Evolutionary conservation across 2,329 filamentous ascomycete species (phyloP), one percentile per base, ranked within the genome.

Genomic region (Cadophora gregata): DNA sequence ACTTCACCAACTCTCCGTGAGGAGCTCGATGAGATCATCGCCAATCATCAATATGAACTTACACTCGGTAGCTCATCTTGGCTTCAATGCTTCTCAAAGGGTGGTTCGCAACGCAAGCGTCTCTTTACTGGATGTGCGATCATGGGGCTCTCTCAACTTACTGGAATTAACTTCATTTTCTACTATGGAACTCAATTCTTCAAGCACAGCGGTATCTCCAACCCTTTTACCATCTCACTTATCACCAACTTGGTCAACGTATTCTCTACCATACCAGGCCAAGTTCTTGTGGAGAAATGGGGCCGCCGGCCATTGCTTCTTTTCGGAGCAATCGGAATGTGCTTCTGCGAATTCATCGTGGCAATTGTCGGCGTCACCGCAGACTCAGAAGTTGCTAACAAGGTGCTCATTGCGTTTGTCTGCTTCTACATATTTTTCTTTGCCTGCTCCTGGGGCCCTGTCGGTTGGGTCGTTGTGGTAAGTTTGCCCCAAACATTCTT

Each of bases 91-190:
- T 86, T 88, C 12, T 68, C 31, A 36, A 68, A 68, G 10, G 64
- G 61, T 24, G 88, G 71, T 82, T 92, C 70, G 83, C 53, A 74
- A 24, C 74, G 82, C 5, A 87, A 87, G 78, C 85, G 90, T 65
- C 85, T 90, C 68, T 77, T 89, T 33, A 92, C 89, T 1, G 90
- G 90, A 19, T 90, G 88, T 79, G 79, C 80, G 1, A 90, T 93
- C 77, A 85, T 81, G 21, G 82, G 91, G 1, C 88, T 90, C 77
- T 88, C 90, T 75, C n/a, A 16, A 42, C 38, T 42, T 1, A 42
- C 38, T 42, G 80, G 81, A 36, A 80, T 85, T 72, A 87, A 87
- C 76, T 88, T 86, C 73, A 86, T 86, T 75, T 85, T 89, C 75
- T 88, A 87, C 62, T 88, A 88, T 74, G 86, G 86, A 51, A 88